Base-by-base conservation (phyloP, 176 grass and related monocot genomes). In the Eremochloa ophiuroides region DNA sequence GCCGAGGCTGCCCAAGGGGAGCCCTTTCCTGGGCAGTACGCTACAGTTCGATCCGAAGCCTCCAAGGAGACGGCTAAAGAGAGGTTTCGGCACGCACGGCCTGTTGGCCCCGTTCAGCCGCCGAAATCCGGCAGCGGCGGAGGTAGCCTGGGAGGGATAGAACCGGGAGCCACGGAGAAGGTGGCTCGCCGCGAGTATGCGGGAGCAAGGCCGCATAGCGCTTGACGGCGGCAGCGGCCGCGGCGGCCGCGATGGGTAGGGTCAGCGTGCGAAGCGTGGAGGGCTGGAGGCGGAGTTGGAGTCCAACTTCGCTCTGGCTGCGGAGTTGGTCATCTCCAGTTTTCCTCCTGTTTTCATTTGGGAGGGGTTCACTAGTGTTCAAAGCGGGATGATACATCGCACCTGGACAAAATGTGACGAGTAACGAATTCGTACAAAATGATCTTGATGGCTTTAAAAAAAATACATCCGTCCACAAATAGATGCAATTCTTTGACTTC, bases 201-300 rank as follows among this genome's bases (percentile, higher is more conserved):
- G 83, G 58, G 73, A 89, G 29, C 58, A 77, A 17, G 83, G 83
- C 73, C 66, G 83, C 88, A 89, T 89, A 79, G 66, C 4, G 58
- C 66, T 71, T 59, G 42, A 53, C 77, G 72, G 33, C 69, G 27
- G 20, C 58, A 11, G 26, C 61, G 80, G 75, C 16, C 75, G 18
- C 76, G 42, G 37, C 23, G 81, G 61, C 40, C 29, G 76, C 29
- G 69, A n/a, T 69, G 69, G 70, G 9, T 64, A 65, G 59, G 44
- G 65, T 69, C 73, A 56, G 37, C 62, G 44, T 41, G 23, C 51
- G 62, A 66, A 83, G 81, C 68, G 67, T 47, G 44, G n/a, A 60
- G 56, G 1, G 23, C 50, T 60, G 56, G 20, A 43, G 33, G 61
- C 37, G 61, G 47, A 63, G 67, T 58, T 67, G 81, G 81, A 88